Percentiles rank a stretch among this genome's conserved stretches.
Evolutionary conservation across 352 stramenopile genomes (phyloP).

Genomic region (Phytophthora sp.): DNA sequence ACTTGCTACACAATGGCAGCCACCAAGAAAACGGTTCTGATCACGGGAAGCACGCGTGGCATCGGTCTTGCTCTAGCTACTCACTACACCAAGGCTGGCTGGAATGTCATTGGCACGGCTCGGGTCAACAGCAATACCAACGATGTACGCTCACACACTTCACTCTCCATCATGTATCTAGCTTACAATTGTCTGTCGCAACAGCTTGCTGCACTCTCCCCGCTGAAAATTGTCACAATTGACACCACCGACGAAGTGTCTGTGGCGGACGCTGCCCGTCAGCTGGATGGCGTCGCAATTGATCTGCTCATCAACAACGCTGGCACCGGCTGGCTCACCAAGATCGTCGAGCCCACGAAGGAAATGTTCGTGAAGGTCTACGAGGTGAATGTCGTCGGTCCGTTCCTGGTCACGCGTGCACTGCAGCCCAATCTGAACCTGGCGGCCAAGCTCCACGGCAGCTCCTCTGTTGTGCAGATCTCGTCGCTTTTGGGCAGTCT

Average conservation of each 20-base stretch:
- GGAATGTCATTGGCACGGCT: constrained; percentile 42
- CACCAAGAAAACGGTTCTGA: constrained; percentile 45
- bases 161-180: not conserved
- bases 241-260: constrained; percentile 49
- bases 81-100: constrained; percentile 41
- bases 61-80: constrained; percentile 48
- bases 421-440: constrained; percentile 50
- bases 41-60: constrained; percentile 51
- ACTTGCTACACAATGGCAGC: not conserved
- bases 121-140: constrained; percentile 32
- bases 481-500: constrained; percentile 56
- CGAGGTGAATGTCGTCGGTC: constrained; percentile 58
- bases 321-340: constrained; percentile 35
- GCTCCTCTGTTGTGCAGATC: constrained; percentile 45
- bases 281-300: constrained; percentile 45
- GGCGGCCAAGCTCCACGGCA: constrained; percentile 28
- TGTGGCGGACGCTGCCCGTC: constrained; percentile 35
- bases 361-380: constrained; percentile 47
- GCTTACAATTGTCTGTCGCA: not conserved
- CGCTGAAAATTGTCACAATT: constrained; percentile 49
- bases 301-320: constrained; percentile 72
- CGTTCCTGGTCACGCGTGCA: constrained; percentile 52
- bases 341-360: constrained; percentile 40
- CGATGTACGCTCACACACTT: constrained; percentile 13
- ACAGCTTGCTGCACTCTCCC: constrained; percentile 26